Evolutionary conservation across 2,329 filamentous ascomycete genomes (phyloP).

Genomic region (Lanzia echinophila): DNA sequence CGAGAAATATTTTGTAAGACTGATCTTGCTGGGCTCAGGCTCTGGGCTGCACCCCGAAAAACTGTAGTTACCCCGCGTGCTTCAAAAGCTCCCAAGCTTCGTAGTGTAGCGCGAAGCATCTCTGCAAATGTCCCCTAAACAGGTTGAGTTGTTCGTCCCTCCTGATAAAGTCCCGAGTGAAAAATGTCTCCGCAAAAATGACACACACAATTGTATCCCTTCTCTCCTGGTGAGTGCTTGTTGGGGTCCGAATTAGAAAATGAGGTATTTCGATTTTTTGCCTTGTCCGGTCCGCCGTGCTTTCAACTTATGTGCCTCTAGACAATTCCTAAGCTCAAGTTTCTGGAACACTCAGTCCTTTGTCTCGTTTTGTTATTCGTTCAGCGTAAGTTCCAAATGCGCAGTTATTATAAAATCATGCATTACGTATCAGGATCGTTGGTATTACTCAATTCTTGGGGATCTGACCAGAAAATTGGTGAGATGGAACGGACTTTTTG

Average conservation of each 20-base stretch:
- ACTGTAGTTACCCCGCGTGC: not conserved
- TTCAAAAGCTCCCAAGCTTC: not conserved
- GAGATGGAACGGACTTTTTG: not conserved
- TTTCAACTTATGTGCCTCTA: not conserved
- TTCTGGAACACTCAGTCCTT: not conserved
- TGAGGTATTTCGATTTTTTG: not conserved
- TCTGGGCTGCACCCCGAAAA: not conserved
- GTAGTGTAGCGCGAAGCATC: constrained; percentile 2
- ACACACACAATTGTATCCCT: not conserved
- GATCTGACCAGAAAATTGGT: not conserved
- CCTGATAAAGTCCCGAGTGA: not conserved
- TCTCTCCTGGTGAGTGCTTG: not conserved
- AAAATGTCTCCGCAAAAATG: not conserved
- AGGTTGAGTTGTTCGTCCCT: not conserved
- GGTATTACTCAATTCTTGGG: not conserved
- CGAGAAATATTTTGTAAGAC: not conserved
- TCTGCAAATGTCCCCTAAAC: not conserved
- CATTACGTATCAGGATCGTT: not conserved
- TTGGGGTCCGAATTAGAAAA: not conserved
- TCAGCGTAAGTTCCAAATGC: not conserved
- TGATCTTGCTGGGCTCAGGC: not conserved
- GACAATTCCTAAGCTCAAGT: not conserved
- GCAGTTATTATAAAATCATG: not conserved
- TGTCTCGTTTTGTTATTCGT: not conserved
- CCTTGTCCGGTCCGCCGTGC: not conserved